A percentile compares a stretch with the other conserved stretches of the same genome.
These are phyloP conservation scores for Rhododendron molle DNA, from an alignment of 148 eudicot species.

Conservation along the genomic window DNA sequence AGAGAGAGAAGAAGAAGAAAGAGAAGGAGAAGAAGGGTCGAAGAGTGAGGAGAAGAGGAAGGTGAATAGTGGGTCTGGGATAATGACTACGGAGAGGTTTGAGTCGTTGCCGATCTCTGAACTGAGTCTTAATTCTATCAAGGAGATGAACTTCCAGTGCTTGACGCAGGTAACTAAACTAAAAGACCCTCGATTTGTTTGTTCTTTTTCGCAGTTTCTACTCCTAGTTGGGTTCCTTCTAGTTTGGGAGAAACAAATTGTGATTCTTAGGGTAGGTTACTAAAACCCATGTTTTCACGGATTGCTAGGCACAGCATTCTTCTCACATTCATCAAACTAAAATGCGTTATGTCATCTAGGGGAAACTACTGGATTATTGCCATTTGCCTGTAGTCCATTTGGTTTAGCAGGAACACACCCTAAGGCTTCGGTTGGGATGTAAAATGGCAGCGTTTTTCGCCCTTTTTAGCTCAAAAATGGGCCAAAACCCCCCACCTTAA, in stretches of 20 bases:
- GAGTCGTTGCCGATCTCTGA: constrained; percentile 49
- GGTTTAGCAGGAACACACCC: too few species aligned
- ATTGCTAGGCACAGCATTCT: too few species aligned
- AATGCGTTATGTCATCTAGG: too few species aligned
- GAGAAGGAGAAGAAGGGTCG: constrained; percentile 7
- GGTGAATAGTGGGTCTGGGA: constrained; percentile 45
- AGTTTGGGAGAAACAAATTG: too few species aligned
- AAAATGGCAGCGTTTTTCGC: not conserved
- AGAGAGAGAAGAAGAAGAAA: constrained; percentile 14
- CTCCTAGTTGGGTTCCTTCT: too few species aligned
- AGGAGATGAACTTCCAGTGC: constrained; percentile 47
- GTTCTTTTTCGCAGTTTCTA: too few species aligned
- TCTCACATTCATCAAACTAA: too few species aligned
- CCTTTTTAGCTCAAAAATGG: not conserved
- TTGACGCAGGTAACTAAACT: constrained; percentile 70
- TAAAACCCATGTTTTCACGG: too few species aligned
- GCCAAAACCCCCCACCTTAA: not conserved
- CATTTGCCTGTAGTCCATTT: too few species aligned
- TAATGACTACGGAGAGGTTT: constrained; percentile 66
- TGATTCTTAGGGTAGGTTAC: too few species aligned
- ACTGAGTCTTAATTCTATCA: constrained; percentile 46
- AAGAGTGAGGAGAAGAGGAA: constrained; percentile 11
- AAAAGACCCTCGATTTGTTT: not conserved
- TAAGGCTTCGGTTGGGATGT: not conserved
- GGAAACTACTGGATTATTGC: too few species aligned